These are phyloP conservation scores for Phytophthora chlamydospora DNA, from an alignment of 352 stramenopile species.

Conservation along the genomic window DNA sequence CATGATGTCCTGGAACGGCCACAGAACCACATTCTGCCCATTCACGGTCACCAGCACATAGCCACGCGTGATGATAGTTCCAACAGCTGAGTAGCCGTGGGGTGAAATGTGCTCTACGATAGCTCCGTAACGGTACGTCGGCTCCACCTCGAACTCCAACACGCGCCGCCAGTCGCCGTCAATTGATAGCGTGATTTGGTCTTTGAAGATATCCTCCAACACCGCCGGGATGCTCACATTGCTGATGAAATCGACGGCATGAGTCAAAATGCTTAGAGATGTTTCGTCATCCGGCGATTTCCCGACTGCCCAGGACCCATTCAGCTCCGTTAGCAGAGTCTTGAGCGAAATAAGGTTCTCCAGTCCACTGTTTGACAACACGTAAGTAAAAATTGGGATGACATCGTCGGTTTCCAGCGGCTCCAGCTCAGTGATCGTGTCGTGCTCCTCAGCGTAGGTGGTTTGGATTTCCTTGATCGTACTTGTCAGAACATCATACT, in stretches of 20 bases:
- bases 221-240: slow-evolving; percentile 88
- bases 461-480: slow-evolving; percentile 81
- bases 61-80: slow-evolving; percentile 73
- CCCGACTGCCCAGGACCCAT: slow-evolving; percentile 69
- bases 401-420: slow-evolving; percentile 84
- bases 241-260: slow-evolving; percentile 85
- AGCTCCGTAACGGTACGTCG: slow-evolving; percentile 85
- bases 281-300: slow-evolving; percentile 66
- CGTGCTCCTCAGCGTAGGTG: slow-evolving; percentile 79
- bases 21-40: slow-evolving; percentile 87
- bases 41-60: slow-evolving; percentile 88
- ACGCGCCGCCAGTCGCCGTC: slow-evolving; percentile 84
- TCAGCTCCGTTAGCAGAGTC: slow-evolving; percentile 75
- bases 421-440: slow-evolving; percentile 53
- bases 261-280: slow-evolving; percentile 75
- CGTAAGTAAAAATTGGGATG: slow-evolving; percentile 90
- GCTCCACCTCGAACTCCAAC: slow-evolving; percentile 83
- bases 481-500: slow-evolving; percentile 80
- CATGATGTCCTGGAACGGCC: slow-evolving; percentile 80
- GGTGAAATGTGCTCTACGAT: slow-evolving; percentile 80
- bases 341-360: slow-evolving; percentile 87
- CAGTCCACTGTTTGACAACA: slow-evolving; percentile 86
- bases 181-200: slow-evolving; percentile 90
- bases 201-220: slow-evolving; percentile 90
- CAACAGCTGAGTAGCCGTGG: slow-evolving; percentile 75